phyloP scores from a whole-genome alignment of 805 yeast species.

The Lachancea fermentati region DNA sequence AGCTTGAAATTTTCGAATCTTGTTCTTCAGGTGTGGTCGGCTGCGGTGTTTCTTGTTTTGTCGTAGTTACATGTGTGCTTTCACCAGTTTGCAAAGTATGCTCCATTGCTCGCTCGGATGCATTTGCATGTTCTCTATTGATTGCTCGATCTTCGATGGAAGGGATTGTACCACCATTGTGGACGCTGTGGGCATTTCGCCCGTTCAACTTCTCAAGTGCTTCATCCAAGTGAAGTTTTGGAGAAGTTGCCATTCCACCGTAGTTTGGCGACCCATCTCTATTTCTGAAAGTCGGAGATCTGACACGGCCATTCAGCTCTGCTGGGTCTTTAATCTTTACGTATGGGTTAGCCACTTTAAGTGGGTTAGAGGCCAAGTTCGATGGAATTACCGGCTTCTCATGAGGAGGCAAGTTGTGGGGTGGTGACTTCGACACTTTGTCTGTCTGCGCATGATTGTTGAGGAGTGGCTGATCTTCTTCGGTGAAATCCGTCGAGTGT shows the following conservation, averaged over 20 bases:
- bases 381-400: slow-evolving; percentile 25
- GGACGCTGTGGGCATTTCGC: no score
- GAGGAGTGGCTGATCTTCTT: slow-evolving; percentile 7
- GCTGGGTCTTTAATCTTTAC: slow-evolving; percentile 60
- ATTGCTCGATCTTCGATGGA: background rate
- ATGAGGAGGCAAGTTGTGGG: background rate
- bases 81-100: slow-evolving; percentile 8
- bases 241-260: slow-evolving; percentile 7
- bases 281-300: background rate
- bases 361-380: slow-evolving; percentile 65
- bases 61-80: slow-evolving; percentile 5
- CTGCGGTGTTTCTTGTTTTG: slow-evolving; percentile 4
- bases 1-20: background rate
- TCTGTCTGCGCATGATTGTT: background rate
- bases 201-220: no score
- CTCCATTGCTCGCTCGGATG: slow-evolving; percentile 4
- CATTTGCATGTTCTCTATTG: slow-evolving; percentile 1
- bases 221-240: no score
- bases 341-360: slow-evolving; percentile 56
- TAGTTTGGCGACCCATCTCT: slow-evolving; percentile 4
- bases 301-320: background rate
- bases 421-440: slow-evolving; percentile 1
- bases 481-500: slow-evolving; percentile 5
- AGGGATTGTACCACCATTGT: no score
- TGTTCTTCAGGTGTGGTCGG: background rate